Evolutionary conservation across 2,329 filamentous ascomycete genomes (phyloP), one percentile per base, ranked within the genome.

Genomic region (Microdochium bolleyi): DNA sequence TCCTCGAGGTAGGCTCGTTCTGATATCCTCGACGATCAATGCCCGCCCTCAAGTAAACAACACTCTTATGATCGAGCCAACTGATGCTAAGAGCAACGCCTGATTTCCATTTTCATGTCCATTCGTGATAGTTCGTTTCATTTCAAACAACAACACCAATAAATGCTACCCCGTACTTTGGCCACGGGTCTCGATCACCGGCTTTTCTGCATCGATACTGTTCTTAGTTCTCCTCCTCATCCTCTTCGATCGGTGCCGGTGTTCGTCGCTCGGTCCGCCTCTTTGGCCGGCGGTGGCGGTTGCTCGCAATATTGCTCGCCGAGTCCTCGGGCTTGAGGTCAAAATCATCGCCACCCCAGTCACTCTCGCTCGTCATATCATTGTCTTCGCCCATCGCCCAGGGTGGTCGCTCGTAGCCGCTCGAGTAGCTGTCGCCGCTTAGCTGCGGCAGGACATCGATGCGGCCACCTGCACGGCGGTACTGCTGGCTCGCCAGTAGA

Each of bases 291-390:
- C 84, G 76, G 62, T 86, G 77, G 60, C 86, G 70, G 51, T 84
- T 85, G 64, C 84, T 88, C 63, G 82, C 85, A 55, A 92, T 88
- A 64, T 92, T 91, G 68, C 87, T 91, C 24, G 88, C 88, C 52
- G 82, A 87, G 67, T 92, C 88, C 62, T 92, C 88, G 0, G 88
- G 88, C 59, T 84, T 84, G 49, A 92, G 74, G 60, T 83, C 80
- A 48, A 75, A 73, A 51, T 68, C 64, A 54, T 82, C 76, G 49
- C 76, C 74, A 19, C 73, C 74, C 73, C 80, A 80, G 53, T 84
- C 82, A 51, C 78, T 79, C 56, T 84, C 80, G 58, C 74, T 79
- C 51, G 68, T 70, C 49, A 66, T 55, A n/a, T 68, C 70, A 49
- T 78, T 76, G n/a, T 70, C 69, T 41, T 76, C 72, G 52, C 75